Evolutionary conservation across 2,329 filamentous ascomycete species (phyloP), one percentile per base, ranked within the genome.

Genomic region (Aureobasidium subglaciale): DNA sequence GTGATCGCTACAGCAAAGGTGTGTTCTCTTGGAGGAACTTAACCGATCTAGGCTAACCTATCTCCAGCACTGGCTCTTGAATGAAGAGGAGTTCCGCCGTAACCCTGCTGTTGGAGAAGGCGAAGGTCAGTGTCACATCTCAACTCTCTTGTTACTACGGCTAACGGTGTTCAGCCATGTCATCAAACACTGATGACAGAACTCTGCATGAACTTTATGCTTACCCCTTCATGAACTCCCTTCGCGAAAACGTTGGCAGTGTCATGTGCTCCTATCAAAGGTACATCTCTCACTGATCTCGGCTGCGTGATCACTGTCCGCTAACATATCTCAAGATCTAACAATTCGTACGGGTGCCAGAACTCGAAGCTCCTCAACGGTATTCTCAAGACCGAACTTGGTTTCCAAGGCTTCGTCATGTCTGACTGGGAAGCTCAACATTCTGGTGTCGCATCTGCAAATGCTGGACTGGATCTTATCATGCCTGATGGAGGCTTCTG

Each of bases 301-400:
- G n/a, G n/a, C n/a, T n/a, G n/a, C n/a, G n/a, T n/a, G n/a, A n/a
- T n/a, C n/a, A n/a, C n/a, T n/a, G n/a, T n/a, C n/a, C n/a, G n/a
- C n/a, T n/a, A n/a, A n/a, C n/a, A n/a, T n/a, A n/a, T n/a, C n/a
- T n/a, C n/a, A n/a, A n/a, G 82, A 74, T 75, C 87, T 56, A 87
- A 88, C 63, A 81, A 83, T 49, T 84, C 81, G 0, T 82, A 85
- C 48, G 45, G 15, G 5, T 87, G 65, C 56, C 61, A 66, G 56
- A 88, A 88, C 64, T 81, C 80, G 57, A 83, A 83, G 64, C 70
- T 85, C 5, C 74, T 86, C 45, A 88, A 87, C 59, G 82, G 81
- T 0, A 75, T 88, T 4, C 70, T 89, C 8, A 90, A 89, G 63
- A 83, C 85, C 35, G 86, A 90, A 68, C 74, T 89, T 49, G 84